Evolutionary conservation across 257 asterid genomes (phyloP), one percentile per base, ranked within the genome.

Genomic region (Eucommia ulmoides): DNA sequence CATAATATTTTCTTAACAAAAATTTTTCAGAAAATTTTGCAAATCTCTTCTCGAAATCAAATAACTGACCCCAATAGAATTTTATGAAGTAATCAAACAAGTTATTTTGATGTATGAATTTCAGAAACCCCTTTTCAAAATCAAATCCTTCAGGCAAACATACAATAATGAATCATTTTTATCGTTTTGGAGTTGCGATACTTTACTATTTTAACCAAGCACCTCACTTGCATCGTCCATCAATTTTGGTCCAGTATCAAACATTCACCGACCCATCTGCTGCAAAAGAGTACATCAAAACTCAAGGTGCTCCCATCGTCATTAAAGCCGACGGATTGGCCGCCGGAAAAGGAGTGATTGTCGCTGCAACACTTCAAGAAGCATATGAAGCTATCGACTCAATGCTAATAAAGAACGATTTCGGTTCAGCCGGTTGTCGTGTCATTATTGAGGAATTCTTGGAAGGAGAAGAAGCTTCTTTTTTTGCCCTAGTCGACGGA

Each of bases 401-500:
- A 0, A 88, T 88, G 94, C 95, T 88, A n/a, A 88, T 88, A 41
- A 61, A 72, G 25, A 78, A 80, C 16, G 81, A 49, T 26, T 84
- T 88, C 46, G 97, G 97, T 23, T 72, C 85, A 22, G 94, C 95
- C 16, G 97, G 95, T 49, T 57, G 77, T 56, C 73, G 82, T 58
- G 82, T 84, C 19, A 61, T 88, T 45, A 47, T 88, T 17, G 97
- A 88, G 77, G 97, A 88, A 60, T 88, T 45, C 70, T 50, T 88
- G 29, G 95, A 88, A 71, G 97, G 97, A 50, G 97, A 88, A 53
- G 97, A 88, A 72, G 97, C 82, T 10, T 88, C 97, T 0, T 88
- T 84, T 63, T 88, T 88, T 57, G 97, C 97, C 23, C 61, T 88
- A 22, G 95, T 84, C 8, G 97, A 88, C 59, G 97, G 97, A 35